Conservation (phyloP, 176 grass and related monocot species). For the sorghum (Sorghum bicolor) region DNA sequence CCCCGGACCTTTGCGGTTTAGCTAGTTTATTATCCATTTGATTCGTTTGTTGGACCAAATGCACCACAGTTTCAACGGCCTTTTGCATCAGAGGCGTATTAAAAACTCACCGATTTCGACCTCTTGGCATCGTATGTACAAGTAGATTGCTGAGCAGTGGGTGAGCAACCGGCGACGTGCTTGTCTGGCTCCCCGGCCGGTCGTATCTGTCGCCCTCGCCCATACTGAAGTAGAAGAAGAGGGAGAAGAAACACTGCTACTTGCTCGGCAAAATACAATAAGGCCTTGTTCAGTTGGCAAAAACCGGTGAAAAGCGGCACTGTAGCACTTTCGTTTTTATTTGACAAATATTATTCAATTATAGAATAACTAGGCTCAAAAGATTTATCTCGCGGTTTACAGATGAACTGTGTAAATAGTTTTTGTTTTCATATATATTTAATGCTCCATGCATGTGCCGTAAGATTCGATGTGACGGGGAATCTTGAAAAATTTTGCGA, state of each 20-base stretch:
- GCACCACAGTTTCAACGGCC: neutral
- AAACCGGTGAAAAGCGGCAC: too few relatives aligned
- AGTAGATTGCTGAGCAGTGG: slow-evolving; percentile 2
- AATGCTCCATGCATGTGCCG: too few relatives aligned
- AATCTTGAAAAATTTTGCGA: too few relatives aligned
- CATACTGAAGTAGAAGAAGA: too few relatives aligned
- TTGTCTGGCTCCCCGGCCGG: neutral
- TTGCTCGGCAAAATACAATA: neutral
- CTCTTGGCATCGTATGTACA: neutral
- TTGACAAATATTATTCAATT: too few relatives aligned
- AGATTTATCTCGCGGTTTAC: too few relatives aligned
- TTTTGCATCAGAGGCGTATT: neutral
- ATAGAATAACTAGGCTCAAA: too few relatives aligned
- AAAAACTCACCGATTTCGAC: neutral
- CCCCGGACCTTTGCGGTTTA: neutral
- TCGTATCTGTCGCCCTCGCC: neutral
- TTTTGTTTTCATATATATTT: too few relatives aligned
- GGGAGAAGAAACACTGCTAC: neutral
- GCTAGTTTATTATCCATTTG: neutral
- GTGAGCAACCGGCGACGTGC: slow-evolving; percentile 15
- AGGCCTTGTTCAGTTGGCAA: too few relatives aligned
- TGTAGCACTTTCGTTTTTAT: too few relatives aligned
- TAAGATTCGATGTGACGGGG: too few relatives aligned
- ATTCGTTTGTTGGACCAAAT: slow-evolving; percentile 27
- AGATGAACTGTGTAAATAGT: too few relatives aligned